These are phyloP conservation scores for Neurospora sp. DNA, from an alignment of 495 filamentous ascomycete species.

Conservation along the genomic window DNA sequence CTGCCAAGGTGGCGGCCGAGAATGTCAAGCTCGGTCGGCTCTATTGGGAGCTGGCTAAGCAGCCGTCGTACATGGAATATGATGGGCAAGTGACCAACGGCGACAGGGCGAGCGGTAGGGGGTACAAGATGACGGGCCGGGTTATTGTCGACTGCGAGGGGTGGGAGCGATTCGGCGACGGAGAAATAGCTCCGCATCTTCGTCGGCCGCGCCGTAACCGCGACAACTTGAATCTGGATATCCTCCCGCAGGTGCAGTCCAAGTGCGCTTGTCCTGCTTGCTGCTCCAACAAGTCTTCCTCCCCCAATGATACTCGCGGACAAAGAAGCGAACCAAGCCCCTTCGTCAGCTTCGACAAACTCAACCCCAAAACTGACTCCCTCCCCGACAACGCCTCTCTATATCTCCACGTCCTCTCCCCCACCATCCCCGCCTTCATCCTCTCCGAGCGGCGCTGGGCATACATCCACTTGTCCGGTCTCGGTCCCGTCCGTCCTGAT, in stretches of 20 bases:
- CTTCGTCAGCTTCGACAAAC: slow-evolving; percentile 25
- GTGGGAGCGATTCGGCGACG: slow-evolving; percentile 13
- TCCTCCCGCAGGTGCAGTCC: slow-evolving; percentile 23
- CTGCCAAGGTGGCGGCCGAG: slow-evolving; percentile 11
- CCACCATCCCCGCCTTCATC: slow-evolving; percentile 28
- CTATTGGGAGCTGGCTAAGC: slow-evolving; percentile 29
- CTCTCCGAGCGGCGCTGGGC: slow-evolving; percentile 29
- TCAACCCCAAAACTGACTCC: slow-evolving; percentile 17
- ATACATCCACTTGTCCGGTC: slow-evolving; percentile 7
- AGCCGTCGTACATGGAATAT: slow-evolving; percentile 27
- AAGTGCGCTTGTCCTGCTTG: slow-evolving; percentile 24
- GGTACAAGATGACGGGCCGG: slow-evolving; percentile 21
- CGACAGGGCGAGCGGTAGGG: slow-evolving; percentile 1
- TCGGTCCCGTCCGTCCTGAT: slow-evolving; percentile 15
- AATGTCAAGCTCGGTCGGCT: slow-evolving; percentile 22
- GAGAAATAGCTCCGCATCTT: slow-evolving; percentile 1
- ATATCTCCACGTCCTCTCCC: slow-evolving; percentile 23
- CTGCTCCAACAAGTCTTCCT: background rate
- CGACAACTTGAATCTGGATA: slow-evolving; percentile 7
- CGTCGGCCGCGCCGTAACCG: background rate
- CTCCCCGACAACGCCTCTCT: slow-evolving; percentile 20
- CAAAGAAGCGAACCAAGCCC: slow-evolving; percentile 8
- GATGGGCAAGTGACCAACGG: slow-evolving; percentile 19
- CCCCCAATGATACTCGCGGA: background rate
- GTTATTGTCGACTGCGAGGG: slow-evolving; percentile 30